These are phyloP conservation scores for Sordariomycetes sp. DNA, from an alignment of 2,329 filamentous ascomycete genomes.

Conservation along the genomic window DNA sequence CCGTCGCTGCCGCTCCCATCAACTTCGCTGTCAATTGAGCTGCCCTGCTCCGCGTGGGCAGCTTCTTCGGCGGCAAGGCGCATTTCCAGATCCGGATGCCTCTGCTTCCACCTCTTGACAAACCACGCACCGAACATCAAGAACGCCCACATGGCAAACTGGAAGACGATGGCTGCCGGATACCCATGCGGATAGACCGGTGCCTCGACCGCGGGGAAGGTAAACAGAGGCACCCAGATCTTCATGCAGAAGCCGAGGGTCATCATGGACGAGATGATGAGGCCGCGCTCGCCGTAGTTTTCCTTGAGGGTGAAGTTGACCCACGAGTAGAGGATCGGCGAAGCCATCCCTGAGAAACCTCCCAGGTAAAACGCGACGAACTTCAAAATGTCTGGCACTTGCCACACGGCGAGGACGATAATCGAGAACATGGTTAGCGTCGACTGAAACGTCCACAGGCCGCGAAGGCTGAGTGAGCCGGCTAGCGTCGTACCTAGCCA, in stretches of 20 bases:
- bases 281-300: slow-evolving; percentile 19
- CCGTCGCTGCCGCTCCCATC: too few species aligned
- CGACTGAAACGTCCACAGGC: slow-evolving; percentile 17
- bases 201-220: slow-evolving; percentile 16
- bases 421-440: slow-evolving; percentile 12
- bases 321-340: slow-evolving; percentile 21
- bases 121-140: slow-evolving; percentile 16
- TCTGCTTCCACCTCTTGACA: slow-evolving; percentile 14
- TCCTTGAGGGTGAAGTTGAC: slow-evolving; percentile 19
- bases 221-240: slow-evolving; percentile 19
- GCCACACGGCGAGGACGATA: slow-evolving; percentile 18
- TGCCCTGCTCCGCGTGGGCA: too few species aligned
- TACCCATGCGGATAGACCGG: slow-evolving; percentile 16
- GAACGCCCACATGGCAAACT: slow-evolving; percentile 15
- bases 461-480: slow-evolving; percentile 15
- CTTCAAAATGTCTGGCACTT: slow-evolving; percentile 16
- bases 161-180: slow-evolving; percentile 13
- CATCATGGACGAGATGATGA: slow-evolving; percentile 23
- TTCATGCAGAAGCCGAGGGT: slow-evolving; percentile 21
- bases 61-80: not conserved
- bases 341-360: slow-evolving; percentile 18
- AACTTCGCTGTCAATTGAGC: too few species aligned
- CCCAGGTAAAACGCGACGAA: slow-evolving; percentile 21
- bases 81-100: not conserved
- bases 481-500: slow-evolving; percentile 18